Evolutionary conservation across 2,329 filamentous ascomycete species (phyloP).

Genomic region (Coniochaeta ligniaria): DNA sequence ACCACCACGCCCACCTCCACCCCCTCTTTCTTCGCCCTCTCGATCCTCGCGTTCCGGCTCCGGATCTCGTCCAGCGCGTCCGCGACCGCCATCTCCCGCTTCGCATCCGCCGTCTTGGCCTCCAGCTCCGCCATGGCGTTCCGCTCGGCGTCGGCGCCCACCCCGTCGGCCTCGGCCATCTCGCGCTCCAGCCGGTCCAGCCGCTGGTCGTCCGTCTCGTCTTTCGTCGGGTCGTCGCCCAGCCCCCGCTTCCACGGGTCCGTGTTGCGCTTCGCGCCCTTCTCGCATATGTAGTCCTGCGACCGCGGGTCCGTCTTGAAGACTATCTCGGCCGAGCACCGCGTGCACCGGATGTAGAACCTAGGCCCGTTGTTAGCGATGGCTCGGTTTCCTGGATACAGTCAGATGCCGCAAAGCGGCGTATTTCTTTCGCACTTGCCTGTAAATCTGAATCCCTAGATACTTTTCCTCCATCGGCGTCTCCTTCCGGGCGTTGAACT

Average conservation of each 20-base stretch:
- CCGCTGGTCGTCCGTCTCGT: conserved; percentile 82
- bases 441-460: conserved; percentile 77
- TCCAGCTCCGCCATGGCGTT: conserved; percentile 96
- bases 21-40: conserved; percentile 65
- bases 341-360: conserved; percentile 74
- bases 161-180: conserved; percentile 53
- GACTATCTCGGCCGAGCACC: conserved; percentile 80
- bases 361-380: not conserved
- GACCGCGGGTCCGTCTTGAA: conserved; percentile 95
- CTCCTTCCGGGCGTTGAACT: conserved; percentile 94
- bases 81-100: conserved; percentile 92
- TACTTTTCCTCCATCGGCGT: conserved; percentile 84
- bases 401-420: too few relatives aligned
- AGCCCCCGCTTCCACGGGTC: conserved; percentile 72
- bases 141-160: conserved; percentile 64
- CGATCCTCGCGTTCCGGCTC: conserved; percentile 80
- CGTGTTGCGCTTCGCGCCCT: conserved; percentile 85
- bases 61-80: conserved; percentile 94
- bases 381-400: not conserved
- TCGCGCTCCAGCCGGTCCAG: conserved; percentile 78
- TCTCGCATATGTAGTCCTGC: conserved; percentile 69
- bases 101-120: conserved; percentile 86
- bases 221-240: conserved; percentile 46
- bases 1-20: conserved; percentile 48
- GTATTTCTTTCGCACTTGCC: conserved; percentile 39